Percentiles rank a stretch among this genome's conserved stretches.
phyloP scores from a whole-genome alignment of 352 stramenopile species.

The Elongisporangium undulatum region DNA sequence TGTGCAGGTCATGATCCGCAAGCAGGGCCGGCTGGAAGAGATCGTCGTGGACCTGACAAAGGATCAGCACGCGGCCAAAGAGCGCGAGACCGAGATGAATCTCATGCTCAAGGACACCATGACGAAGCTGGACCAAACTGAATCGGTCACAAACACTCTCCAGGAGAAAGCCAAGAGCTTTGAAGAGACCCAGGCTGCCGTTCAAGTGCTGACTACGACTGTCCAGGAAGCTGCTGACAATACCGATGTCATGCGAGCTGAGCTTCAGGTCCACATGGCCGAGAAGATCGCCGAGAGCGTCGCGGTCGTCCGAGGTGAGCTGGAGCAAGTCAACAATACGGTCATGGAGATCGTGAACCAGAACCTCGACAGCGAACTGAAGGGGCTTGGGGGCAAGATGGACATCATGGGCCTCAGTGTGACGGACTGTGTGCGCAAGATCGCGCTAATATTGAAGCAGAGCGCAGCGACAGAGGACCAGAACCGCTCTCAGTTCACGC shows the following conservation, averaged over 20 bases:
- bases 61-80: slow-evolving; percentile 35
- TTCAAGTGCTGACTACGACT: slow-evolving; percentile 6
- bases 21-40: slow-evolving; percentile 48
- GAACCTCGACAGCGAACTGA: slow-evolving; percentile 60
- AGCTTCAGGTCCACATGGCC: slow-evolving; percentile 44
- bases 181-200: slow-evolving; percentile 47
- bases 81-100: slow-evolving; percentile 32
- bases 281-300: slow-evolving; percentile 59
- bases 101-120: slow-evolving; percentile 49
- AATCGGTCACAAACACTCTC: slow-evolving; percentile 26
- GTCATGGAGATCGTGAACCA: slow-evolving; percentile 52
- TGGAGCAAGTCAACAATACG: slow-evolving; percentile 39
- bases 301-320: slow-evolving; percentile 35
- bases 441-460: slow-evolving; percentile 56
- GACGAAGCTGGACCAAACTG: slow-evolving; percentile 41
- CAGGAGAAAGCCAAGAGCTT: slow-evolving; percentile 54
- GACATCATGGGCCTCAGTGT: slow-evolving; percentile 52
- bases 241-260: slow-evolving; percentile 29
- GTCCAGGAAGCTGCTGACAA: slow-evolving; percentile 2
- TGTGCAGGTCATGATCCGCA: slow-evolving; percentile 44
- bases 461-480: slow-evolving; percentile 42
- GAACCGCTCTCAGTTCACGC: slow-evolving; percentile 51
- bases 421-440: slow-evolving; percentile 52
- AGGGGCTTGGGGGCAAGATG: slow-evolving; percentile 37
- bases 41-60: slow-evolving; percentile 52